Base-by-base conservation (phyloP, 192 early-diverging fungal species). In the Gonapodya prolifera region DNA sequence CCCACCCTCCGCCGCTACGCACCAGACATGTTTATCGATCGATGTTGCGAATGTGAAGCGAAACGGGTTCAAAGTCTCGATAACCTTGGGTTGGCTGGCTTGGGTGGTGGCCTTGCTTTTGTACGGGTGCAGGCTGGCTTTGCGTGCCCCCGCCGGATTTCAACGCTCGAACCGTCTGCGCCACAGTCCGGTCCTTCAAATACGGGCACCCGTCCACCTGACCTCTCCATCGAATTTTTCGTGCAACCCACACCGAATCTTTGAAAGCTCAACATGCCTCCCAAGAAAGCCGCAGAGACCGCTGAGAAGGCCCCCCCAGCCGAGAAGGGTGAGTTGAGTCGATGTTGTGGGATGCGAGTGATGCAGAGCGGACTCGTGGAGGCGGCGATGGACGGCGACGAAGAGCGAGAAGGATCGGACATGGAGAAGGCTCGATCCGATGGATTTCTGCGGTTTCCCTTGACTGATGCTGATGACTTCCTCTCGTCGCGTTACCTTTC, bases 401-500 rank as follows among this genome's bases (percentile, higher is more conserved):
- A n/a, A n/a, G n/a, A n/a, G n/a, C n/a, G n/a, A n/a, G n/a, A n/a
- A n/a, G n/a, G n/a, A n/a, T n/a, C n/a, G n/a, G n/a, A n/a, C n/a
- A n/a, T n/a, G n/a, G n/a, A n/a, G n/a, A n/a, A n/a, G n/a, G n/a
- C n/a, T n/a, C n/a, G n/a, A n/a, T n/a, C n/a, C n/a, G n/a, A n/a
- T n/a, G n/a, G n/a, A n/a, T n/a, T n/a, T n/a, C n/a, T n/a, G n/a
- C n/a, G n/a, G n/a, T n/a, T n/a, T n/a, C n/a, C n/a, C n/a, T n/a
- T n/a, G n/a, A n/a, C n/a, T n/a, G n/a, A n/a, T n/a, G n/a, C n/a
- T n/a, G n/a, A n/a, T n/a, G n/a, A n/a, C n/a, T n/a, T n/a, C n/a
- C n/a, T 75, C 77, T 75, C 77, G 70, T 23, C 35, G 34, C 70
- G 70, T 34, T 71, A 34, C 61, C 61, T 70, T 32, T 69, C 32